Conservation (phyloP, 225 moss, liverwort and hornwort species). For the Physcomitrium patens region DNA sequence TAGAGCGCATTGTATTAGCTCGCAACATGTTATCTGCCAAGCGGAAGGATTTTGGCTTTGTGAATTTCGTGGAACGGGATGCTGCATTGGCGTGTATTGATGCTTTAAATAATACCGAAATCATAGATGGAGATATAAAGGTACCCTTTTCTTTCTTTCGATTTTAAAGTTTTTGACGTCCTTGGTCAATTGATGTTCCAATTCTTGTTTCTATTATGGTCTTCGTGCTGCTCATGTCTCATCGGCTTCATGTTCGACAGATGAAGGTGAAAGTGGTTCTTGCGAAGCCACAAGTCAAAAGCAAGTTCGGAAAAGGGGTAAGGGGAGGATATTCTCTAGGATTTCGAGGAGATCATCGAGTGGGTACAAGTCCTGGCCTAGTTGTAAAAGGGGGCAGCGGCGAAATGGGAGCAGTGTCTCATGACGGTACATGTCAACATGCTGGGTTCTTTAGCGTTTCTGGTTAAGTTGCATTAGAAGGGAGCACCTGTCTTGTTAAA, state of each 20-base stretch:
- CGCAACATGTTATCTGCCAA: slow-evolving; percentile 60
- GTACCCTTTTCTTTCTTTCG: slow-evolving; percentile 30
- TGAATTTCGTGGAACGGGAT: slow-evolving; percentile 53
- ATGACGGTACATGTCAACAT: slow-evolving; percentile 45
- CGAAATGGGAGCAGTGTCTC: slow-evolving; percentile 35
- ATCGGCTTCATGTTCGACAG: slow-evolving; percentile 36
- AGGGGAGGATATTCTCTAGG: slow-evolving; percentile 61
- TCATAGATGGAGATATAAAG: slow-evolving; percentile 48
- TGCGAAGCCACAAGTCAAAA: slow-evolving; percentile 59
- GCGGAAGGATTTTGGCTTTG: slow-evolving; percentile 65
- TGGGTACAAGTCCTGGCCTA: slow-evolving; percentile 48
- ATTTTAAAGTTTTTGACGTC: neutral
- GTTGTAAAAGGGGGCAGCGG: slow-evolving; percentile 44
- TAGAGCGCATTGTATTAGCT: slow-evolving; percentile 58
- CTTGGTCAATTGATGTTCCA: slow-evolving; percentile 18
- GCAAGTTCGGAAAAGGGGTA: slow-evolving; percentile 52
- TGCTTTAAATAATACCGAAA: slow-evolving; percentile 47
- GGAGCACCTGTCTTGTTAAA: slow-evolving; percentile 18
- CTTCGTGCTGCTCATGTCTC: slow-evolving; percentile 11
- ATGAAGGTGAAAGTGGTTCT: slow-evolving; percentile 63
- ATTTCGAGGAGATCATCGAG: slow-evolving; percentile 56
- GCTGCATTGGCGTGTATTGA: slow-evolving; percentile 61
- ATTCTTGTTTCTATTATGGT: neutral
- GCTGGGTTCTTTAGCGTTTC: slow-evolving; percentile 31
- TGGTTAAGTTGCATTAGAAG: slow-evolving; percentile 17